Conservation (phyloP, 129 eudicot species). For the Flaveria sonorensis region DNA sequence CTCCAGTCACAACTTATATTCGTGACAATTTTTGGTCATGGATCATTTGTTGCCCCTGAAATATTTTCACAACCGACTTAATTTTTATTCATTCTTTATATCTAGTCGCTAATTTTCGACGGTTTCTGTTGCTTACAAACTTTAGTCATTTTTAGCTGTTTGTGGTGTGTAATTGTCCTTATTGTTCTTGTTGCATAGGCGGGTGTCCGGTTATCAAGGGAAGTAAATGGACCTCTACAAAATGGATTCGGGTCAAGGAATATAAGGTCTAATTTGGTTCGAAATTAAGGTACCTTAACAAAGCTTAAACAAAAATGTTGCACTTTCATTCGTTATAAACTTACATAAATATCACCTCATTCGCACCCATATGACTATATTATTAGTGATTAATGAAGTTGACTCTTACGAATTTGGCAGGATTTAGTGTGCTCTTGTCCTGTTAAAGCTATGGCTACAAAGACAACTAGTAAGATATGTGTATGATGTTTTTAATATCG, state of each 20-base stretch:
- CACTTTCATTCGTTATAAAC: too few species aligned
- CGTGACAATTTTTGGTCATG: too few species aligned
- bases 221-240: slow-evolving; percentile 76
- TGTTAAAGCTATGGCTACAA: background rate
- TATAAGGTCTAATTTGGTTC: slow-evolving; percentile 30
- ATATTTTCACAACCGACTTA: too few species aligned
- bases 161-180: too few species aligned
- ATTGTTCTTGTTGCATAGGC: slow-evolving; percentile 40
- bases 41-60: too few species aligned
- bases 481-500: background rate
- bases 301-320: background rate
- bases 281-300: background rate
- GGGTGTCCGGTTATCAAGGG: slow-evolving; percentile 86
- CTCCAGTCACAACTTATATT: too few species aligned
- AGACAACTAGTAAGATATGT: background rate
- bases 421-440: background rate
- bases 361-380: too few species aligned
- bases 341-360: too few species aligned
- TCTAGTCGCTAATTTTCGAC: too few species aligned
- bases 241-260: slow-evolving; percentile 69
- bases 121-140: too few species aligned
- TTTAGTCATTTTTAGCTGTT: too few species aligned
- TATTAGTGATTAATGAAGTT: background rate
- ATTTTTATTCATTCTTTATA: too few species aligned
- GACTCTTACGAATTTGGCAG: background rate